A percentile compares a stretch with the other conserved stretches of the same genome.
These are phyloP conservation scores for Curvularia eragrostidis DNA, from an alignment of 2,329 filamentous ascomycete species.

Conservation along the genomic window DNA sequence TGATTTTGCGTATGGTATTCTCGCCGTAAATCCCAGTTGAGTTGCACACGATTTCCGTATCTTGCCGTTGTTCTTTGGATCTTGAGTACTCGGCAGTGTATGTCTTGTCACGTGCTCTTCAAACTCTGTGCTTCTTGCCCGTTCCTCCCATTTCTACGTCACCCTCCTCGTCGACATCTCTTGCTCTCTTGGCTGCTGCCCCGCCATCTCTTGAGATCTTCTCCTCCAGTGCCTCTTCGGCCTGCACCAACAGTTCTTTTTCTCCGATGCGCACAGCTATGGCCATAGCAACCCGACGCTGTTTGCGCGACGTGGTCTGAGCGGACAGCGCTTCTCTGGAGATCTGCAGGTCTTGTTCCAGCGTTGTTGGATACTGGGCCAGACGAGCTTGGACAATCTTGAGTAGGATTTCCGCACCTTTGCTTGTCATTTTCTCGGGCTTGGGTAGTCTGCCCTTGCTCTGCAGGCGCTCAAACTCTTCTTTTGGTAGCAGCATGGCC, in stretches of 20 bases:
- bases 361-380: slow-evolving; percentile 60
- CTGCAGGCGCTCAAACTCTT: slow-evolving; percentile 52
- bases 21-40: not conserved
- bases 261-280: slow-evolving; percentile 73
- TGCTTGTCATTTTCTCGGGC: slow-evolving; percentile 48
- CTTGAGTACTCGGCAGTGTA: not conserved
- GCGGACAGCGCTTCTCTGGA: slow-evolving; percentile 44
- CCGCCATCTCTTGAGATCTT: slow-evolving; percentile 41
- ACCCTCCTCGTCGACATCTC: slow-evolving; percentile 35
- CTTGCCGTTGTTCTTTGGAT: not conserved
- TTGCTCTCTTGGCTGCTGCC: slow-evolving; percentile 31
- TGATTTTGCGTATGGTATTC: not conserved
- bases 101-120: slow-evolving; percentile 7
- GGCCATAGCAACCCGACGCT: slow-evolving; percentile 62
- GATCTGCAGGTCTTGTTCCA: slow-evolving; percentile 62
- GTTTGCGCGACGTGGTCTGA: slow-evolving; percentile 16
- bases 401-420: slow-evolving; percentile 51
- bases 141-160: slow-evolving; percentile 36
- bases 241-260: slow-evolving; percentile 68
- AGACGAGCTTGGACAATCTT: slow-evolving; percentile 50
- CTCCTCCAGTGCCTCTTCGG: slow-evolving; percentile 49
- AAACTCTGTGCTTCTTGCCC: slow-evolving; percentile 38
- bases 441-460: slow-evolving; percentile 55
- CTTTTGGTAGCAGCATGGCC: slow-evolving; percentile 51
- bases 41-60: not conserved